Base-by-base conservation (phyloP, 805 yeast genomes). In the Myxozyma sirexii region DNA sequence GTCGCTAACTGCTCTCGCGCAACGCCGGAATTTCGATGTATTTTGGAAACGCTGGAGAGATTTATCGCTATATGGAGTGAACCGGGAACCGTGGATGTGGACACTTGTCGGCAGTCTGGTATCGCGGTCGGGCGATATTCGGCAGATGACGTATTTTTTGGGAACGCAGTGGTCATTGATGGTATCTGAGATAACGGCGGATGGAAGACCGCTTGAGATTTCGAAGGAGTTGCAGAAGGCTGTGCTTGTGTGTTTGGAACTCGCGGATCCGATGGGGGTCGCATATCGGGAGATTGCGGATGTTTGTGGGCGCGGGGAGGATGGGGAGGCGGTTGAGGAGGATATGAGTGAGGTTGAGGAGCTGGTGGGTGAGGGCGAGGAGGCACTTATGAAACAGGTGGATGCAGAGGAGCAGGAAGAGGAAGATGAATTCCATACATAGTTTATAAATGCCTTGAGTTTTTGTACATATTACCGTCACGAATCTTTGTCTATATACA, bases 21-120 rank as follows among this genome's bases (percentile, higher is more conserved):
- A 70, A 49, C 67, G 64, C 15, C 61, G 58, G 13, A 51, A 56
- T 19, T 72, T 70, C 69, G 57, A 53, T 27, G 56, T 67, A 23
- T 72, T 75, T 47, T 74, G 76, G 76, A 59, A 66, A 23, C 50
- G 68, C 2, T 67, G 71, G 65, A 60, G 66, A 23, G 57, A 60
- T n/a, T 59, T 70, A 27, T 6, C 24, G 12, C 43, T 54, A 5
- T 17, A 47, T 12, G 52, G 65, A 4, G 57, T 64, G 2, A 37
- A 57, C 7, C 42, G 70, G 3, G 69, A 65, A 24, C 27, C 52
- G 4, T 67, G 63, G 38, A 48, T 68, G 38, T 52, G 68, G 54
- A 64, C 65, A 17, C 42, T 60, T 10, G 62, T 70, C 26, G 65
- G 69, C 6, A 65, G 72, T 7, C 59, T 74, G 39, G 71, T 73